Base-by-base conservation (phyloP, 305 asterid species). In the Fraxinus sp. region DNA sequence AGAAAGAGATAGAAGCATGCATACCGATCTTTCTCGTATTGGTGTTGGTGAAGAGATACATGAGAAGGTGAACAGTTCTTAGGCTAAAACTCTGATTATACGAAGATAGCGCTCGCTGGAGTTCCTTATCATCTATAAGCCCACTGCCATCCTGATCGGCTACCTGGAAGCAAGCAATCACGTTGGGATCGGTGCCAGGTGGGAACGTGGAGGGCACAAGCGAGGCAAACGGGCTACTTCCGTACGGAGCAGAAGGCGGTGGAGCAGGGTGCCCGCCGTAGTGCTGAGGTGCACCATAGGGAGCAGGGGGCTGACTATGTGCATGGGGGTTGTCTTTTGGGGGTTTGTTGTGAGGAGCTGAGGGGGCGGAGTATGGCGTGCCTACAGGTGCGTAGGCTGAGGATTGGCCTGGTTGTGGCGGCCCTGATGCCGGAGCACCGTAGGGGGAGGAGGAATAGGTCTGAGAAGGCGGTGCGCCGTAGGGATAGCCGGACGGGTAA, bases 91-190 rank as follows among this genome's bases (percentile, higher is more conserved):
- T 91, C 95, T 93, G 96, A 81, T 90, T 90, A 78, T 93, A 92
- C 10, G 91, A 81, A 20, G 98, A 90, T 8, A 95, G 91, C 26
- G 95, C 95, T 18, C 91, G 90, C 88, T 94, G 98, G 75, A 95
- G 93, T 91, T 95, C 99, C 91, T 90, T 92, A 46, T 95, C 99
- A 49, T 95, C 99, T 57, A 95, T 95, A 11, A 94, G 90, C 1
- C 99, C 99, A 74, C 99, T 95, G 9, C 98, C 97, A 79, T 95
- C 99, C 82, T 88, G 97, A 87, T 95, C 99, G 18, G 98, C 99
- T 52, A 90, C 64, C 87, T 95, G 98, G 52, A 95, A 95, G 85
- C 96, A 89, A 0, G 96, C 93, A 39, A 95, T 74, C 83, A 94
- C 85, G 82, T 84, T 91, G 59, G 99, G 98, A 87, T 95, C 99